Base-by-base conservation (phyloP, 2,329 filamentous ascomycete genomes). In the Paecilomyces fulvus region DNA sequence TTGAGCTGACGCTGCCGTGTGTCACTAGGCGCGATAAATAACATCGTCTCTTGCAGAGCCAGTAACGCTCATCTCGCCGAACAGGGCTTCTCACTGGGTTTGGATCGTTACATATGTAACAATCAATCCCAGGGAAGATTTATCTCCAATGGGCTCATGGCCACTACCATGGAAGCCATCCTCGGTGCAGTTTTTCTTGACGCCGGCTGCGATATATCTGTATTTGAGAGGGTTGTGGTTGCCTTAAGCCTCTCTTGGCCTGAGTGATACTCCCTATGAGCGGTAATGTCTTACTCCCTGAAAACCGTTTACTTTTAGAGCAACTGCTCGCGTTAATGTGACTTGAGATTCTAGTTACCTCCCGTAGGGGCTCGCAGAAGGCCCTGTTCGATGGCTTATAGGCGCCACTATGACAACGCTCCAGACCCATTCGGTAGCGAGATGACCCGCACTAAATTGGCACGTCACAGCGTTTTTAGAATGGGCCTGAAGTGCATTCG, bases 111-210 rank as follows among this genome's bases (percentile, higher is more conserved):
- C 11, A 59, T 65, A 3, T 50, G 55, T 21, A 49, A n/a, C 2
- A 64, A 63, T 30, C 58, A 49, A 9, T 57, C 55, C n/a, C 64
- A 67, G 55, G 30, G 31, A 10, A 28, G 7, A 28, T 30, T 5
- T 2, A 50, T 66, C 4, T 64, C 64, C 1, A 23, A 51, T 0
- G 57, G 54, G 1, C 60, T 65, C 14, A 67, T 70, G 61, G 67
- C 70, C 0, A 64, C 59, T 3, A 65, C 68, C 0, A 56, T 74
- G 0, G 65, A 71, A 54, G 70, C 70, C 12, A 56, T 73, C n/a
- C 43, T 73, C n/a, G 70, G 69, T 2, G 72, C 69, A 7, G 65
- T 67, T 8, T 67, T 60, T 23, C 30, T 65, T 2, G 71, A 73
- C 49, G 65, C 63, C 28, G 59, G 60, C 1, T 52, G 61, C 33